Percentiles rank a stretch among this genome's conserved stretches.
phyloP scores from a whole-genome alignment of 768 basidiomycete species.

The Mrakia gelida region DNA sequence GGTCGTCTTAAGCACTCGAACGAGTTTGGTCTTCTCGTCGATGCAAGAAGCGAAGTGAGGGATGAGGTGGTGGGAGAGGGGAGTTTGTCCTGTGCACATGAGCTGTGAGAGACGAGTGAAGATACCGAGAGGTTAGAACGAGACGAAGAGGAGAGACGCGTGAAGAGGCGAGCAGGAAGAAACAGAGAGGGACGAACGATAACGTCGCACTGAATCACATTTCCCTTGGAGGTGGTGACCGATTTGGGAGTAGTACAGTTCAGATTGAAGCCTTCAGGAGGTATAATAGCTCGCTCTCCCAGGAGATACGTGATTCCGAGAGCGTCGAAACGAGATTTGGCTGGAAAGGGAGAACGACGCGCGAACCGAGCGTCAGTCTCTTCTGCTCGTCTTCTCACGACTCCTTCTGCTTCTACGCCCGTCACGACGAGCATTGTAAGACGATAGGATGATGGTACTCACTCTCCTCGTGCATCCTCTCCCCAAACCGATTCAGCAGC shows the following conservation, averaged over 20 bases:
- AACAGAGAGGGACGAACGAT: constrained; percentile 18
- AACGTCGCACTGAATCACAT: constrained; percentile 21
- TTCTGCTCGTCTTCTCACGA: too few species aligned
- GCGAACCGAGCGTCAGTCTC: constrained; percentile 36
- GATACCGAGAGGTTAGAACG: background rate
- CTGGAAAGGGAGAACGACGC: constrained; percentile 33
- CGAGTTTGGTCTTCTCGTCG: constrained; percentile 36
- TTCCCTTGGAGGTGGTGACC: constrained; percentile 18
- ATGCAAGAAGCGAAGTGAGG: constrained; percentile 35
- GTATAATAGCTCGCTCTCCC: constrained; percentile 28
- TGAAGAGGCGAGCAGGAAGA: background rate
- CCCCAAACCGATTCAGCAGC: constrained; percentile 45
- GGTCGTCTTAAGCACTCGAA: constrained; percentile 39
- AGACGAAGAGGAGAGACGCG: too few species aligned
- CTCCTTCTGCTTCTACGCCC: background rate
- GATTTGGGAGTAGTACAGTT: constrained; percentile 7
- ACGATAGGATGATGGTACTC: background rate
- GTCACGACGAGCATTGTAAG: too few species aligned
- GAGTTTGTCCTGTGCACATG: constrained; percentile 44
- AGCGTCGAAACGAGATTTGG: constrained; percentile 10
- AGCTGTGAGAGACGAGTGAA: constrained; percentile 30
- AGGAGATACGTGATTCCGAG: constrained; percentile 14
- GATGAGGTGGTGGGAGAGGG: constrained; percentile 38
- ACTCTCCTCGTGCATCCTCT: constrained; percentile 43
- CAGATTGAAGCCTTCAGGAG: constrained; percentile 20